Conservation (phyloP, 1,139 yeast genomes). For the Taiozyma sp. region DNA sequence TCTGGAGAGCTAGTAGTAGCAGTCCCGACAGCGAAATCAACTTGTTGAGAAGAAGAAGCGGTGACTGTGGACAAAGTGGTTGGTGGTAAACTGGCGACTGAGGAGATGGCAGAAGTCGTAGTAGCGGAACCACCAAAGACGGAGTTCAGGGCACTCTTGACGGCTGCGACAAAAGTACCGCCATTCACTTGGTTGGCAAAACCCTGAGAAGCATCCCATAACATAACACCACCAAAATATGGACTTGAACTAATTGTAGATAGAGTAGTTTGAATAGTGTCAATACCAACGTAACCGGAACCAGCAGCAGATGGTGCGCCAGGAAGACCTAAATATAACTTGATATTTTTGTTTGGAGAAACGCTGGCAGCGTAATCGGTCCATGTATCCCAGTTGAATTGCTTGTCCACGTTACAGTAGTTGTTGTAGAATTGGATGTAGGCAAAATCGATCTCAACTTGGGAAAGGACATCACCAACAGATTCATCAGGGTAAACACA, state of each 20-base stretch:
- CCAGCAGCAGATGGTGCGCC: constrained; percentile 67
- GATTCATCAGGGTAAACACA: constrained; percentile 90
- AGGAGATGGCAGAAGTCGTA: constrained; percentile 12
- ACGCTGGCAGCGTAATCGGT: constrained; percentile 51
- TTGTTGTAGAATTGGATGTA: constrained; percentile 93
- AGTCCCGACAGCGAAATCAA: not conserved
- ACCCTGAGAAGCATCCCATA: constrained; percentile 92
- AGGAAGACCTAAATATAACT: constrained; percentile 68
- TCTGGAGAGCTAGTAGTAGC: not conserved
- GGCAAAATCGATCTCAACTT: constrained; percentile 72
- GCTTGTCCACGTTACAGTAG: constrained; percentile 55
- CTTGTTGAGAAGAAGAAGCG: constrained; percentile 4
- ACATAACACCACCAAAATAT: constrained; percentile 76
- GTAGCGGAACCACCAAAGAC: constrained; percentile 15
- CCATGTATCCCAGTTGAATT: constrained; percentile 89
- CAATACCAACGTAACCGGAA: constrained; percentile 54
- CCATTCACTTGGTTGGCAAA: constrained; percentile 47
- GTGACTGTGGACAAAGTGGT: not conserved
- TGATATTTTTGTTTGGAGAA: constrained; percentile 65
- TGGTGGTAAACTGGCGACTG: constrained; percentile 5
- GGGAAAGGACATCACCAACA: constrained; percentile 59
- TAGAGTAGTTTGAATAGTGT: constrained; percentile 33
- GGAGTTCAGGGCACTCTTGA: constrained; percentile 26
- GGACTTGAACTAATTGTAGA: constrained; percentile 34
- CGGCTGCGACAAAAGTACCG: constrained; percentile 27